Conservation (phyloP, 1,284 basidiomycete genomes). For the Fomitopsis schrenkii region DNA sequence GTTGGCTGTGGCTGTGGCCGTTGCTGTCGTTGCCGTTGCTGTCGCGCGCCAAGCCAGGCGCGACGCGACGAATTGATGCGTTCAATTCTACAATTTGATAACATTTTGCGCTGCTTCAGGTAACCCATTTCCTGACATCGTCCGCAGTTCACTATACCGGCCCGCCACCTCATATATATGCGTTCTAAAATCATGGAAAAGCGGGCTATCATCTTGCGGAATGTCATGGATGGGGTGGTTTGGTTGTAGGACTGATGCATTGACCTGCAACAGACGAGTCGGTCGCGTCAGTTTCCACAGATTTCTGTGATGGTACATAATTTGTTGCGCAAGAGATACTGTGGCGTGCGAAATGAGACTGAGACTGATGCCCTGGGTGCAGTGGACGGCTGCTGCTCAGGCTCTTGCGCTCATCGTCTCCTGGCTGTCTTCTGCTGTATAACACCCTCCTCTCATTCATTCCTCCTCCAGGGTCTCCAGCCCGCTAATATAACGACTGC, state of each 20-base stretch:
- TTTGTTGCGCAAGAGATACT: background rate
- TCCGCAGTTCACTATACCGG: background rate
- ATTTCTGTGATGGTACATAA: background rate
- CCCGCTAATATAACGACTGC: slow-evolving; percentile 24
- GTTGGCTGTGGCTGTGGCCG: background rate
- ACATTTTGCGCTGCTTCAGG: background rate
- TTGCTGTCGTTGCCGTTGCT: no score
- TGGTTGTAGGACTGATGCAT: background rate
- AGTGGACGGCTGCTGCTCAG: background rate
- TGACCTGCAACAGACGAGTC: background rate
- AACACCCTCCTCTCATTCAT: slow-evolving; percentile 29
- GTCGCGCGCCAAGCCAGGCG: no score
- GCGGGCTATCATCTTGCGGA: no score
- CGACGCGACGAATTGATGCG: background rate
- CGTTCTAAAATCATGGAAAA: no score
- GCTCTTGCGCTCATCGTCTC: slow-evolving; percentile 16
- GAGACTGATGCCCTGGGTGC: slow-evolving; percentile 1
- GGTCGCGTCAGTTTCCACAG: no score
- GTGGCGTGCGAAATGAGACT: slow-evolving; percentile 9
- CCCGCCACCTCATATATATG: background rate
- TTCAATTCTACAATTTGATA: background rate
- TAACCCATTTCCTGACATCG: background rate
- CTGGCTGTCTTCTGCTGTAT: slow-evolving; percentile 27
- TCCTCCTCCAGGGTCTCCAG: slow-evolving; percentile 19
- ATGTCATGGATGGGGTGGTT: background rate